Conservation (phyloP, 2,329 filamentous ascomycete species). For the Graphium sp. region DNA sequence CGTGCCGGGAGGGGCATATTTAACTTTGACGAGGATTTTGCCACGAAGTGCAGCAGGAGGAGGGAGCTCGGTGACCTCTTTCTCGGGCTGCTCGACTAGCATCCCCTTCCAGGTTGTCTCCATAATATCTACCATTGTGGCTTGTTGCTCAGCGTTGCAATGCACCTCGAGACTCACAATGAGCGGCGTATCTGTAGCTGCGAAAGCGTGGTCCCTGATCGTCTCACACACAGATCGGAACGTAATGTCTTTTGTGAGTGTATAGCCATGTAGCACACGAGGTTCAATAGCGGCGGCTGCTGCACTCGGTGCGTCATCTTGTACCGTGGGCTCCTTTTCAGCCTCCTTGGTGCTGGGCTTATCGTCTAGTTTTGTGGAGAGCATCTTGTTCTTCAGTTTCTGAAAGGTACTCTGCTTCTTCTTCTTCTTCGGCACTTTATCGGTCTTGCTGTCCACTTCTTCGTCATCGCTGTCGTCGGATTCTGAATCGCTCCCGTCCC, state of each 20-base stretch:
- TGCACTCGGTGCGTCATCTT: constrained; percentile 9
- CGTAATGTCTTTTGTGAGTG: constrained; percentile 71
- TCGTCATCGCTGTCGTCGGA: constrained; percentile 48
- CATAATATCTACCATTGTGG: constrained; percentile 87
- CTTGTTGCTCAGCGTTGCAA: constrained; percentile 63
- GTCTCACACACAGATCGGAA: constrained; percentile 76
- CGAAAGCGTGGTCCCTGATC: constrained; percentile 66
- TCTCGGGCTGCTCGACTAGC: constrained; percentile 40
- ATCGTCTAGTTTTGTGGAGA: constrained; percentile 28
- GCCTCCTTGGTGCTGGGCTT: constrained; percentile 26
- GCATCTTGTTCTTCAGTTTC: constrained; percentile 44
- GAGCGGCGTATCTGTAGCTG: constrained; percentile 60
- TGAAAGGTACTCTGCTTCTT: constrained; percentile 41
- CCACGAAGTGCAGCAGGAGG: constrained; percentile 51
- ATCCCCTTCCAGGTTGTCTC: constrained; percentile 62
- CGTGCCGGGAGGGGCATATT: constrained; percentile 35
- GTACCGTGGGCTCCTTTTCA: constrained; percentile 16
- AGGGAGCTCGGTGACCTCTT: constrained; percentile 36
- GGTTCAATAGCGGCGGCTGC: constrained; percentile 39
- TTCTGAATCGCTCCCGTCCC: constrained; percentile 70
- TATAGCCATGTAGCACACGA: constrained; percentile 73
- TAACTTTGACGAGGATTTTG: constrained; percentile 77
- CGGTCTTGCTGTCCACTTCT: constrained; percentile 21
- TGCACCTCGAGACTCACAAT: constrained; percentile 93
- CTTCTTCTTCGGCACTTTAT: constrained; percentile 43